Conservation (phyloP, 352 stramenopile species). For the Hyphochytrium catenoides region DNA sequence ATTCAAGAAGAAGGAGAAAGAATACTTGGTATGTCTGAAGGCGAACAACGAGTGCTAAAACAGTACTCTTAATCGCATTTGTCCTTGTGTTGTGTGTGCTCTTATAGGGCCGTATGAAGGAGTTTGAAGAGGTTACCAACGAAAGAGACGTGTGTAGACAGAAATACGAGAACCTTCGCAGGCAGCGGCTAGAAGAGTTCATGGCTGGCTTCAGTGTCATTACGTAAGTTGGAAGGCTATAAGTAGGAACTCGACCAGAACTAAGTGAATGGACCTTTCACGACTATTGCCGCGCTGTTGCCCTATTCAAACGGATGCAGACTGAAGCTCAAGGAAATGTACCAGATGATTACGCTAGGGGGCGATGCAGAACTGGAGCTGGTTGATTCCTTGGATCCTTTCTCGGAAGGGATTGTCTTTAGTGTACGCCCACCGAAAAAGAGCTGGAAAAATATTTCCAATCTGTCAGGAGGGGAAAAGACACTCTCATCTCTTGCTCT, state of each 20-base stretch:
- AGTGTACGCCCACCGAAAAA: constrained; percentile 97
- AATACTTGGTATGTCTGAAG: constrained; percentile 46
- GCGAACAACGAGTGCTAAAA: not conserved
- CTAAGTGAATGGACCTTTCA: no score
- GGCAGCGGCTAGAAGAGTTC: constrained; percentile 92
- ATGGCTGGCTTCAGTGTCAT: constrained; percentile 97
- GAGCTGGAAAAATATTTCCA: constrained; percentile 99
- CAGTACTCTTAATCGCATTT: not conserved
- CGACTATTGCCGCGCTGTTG: no score
- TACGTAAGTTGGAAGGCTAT: no score
- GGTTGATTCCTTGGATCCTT: constrained; percentile 96
- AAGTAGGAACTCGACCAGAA: no score
- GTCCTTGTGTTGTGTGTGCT: not conserved
- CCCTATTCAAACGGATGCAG: no score
- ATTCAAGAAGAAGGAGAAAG: constrained; percentile 81
- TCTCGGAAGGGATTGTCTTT: constrained; percentile 97
- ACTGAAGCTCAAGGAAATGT: constrained; percentile 99
- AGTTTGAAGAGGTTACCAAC: constrained; percentile 83
- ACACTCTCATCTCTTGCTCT: constrained; percentile 94
- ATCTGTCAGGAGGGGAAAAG: constrained; percentile 96
- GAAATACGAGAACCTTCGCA: constrained; percentile 86
- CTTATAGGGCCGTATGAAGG: constrained; percentile 32
- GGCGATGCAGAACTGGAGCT: constrained; percentile 96
- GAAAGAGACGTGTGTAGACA: constrained; percentile 71
- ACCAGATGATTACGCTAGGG: constrained; percentile 93